phyloP scores from a whole-genome alignment of 805 yeast species.

The Zygotorulaspora chibaensis region DNA sequence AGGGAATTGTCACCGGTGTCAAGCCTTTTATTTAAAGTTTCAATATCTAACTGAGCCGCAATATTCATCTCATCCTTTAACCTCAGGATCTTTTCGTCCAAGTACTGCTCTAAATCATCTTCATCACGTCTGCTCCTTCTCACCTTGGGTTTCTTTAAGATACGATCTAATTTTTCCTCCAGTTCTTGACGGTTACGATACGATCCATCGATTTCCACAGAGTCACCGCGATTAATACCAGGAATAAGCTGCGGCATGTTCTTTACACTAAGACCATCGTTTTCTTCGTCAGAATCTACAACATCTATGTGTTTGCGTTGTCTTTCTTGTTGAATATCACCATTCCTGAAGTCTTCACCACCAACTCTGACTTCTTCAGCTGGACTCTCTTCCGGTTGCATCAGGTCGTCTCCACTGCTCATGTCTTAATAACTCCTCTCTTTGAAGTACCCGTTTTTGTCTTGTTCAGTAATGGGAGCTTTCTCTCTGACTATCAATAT shows the following conservation, averaged over 20 bases:
- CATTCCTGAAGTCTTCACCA: neutral
- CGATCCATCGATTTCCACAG: conserved; percentile 27
- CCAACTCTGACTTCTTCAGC: conserved; percentile 4
- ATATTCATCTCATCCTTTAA: conserved; percentile 86
- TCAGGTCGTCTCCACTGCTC: conserved; percentile 7
- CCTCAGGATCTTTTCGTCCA: conserved; percentile 81
- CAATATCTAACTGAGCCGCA: conserved; percentile 74
- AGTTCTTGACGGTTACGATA: conserved; percentile 63
- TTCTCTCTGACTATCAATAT: no score
- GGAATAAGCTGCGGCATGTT: conserved; percentile 5
- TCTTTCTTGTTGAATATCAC: conserved; percentile 17
- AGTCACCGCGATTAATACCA: conserved; percentile 24
- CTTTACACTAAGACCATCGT: conserved; percentile 12
- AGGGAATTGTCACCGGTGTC: conserved; percentile 34
- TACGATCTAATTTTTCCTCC: conserved; percentile 76
- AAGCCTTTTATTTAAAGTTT: conserved; percentile 42
- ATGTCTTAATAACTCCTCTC: neutral
- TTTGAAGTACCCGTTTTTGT: no score
- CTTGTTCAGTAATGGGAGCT: no score
- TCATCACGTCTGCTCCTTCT: conserved; percentile 73
- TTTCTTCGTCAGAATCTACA: conserved; percentile 22
- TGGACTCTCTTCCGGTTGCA: neutral
- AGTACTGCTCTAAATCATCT: conserved; percentile 90
- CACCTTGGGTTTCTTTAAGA: conserved; percentile 60
- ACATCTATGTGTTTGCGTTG: conserved; percentile 29